Evolutionary conservation across 352 stramenopile genomes (phyloP), one percentile per base, ranked within the genome.

Genomic region (Pythium grandisporangium): DNA sequence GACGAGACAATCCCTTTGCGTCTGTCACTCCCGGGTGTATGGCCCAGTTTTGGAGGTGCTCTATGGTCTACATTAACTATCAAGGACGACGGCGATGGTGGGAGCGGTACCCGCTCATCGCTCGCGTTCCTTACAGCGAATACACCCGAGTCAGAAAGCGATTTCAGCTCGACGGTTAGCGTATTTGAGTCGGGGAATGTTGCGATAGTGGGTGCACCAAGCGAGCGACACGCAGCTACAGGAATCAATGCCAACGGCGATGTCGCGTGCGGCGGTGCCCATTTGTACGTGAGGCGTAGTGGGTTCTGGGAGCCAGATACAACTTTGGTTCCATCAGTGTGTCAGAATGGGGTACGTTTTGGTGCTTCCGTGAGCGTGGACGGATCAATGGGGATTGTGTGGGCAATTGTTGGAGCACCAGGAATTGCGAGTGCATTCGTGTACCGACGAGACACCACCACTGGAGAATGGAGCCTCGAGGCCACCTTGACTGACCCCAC

Each of bases 21-120:
- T 2, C 59, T 98, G 12, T 96, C 89, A 35, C 50, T 97, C 4
- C 85, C 86, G 27, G 92, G 94, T 26, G 85, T 98, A 40, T 97
- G 93, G 75, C 83, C 94, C 5, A 96, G 70, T 23, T 76, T 74
- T 6, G 70, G 81, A 5, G 93, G 93, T 11, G 55, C 77, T 30
- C 68, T 98, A 3, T 96, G 84, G 60, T 74, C 85, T 4, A 73
- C 66, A 7, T 53, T 97, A n/a, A 80, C 61, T 1, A 97, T 98
- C 30, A 60, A 63, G 8, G 93, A 98, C 61, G 87, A 97, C 44
- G 78, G 79, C 6, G 92, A 98, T 42, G 90, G 91, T 19, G 75
- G 84, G 11, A 93, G 71, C 22, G 82, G 82, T 3, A 75, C 75
- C 10, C 62, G 72, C 2, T 74, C 70, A 6, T 88, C 78, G 27